phyloP scores from a whole-genome alignment of 352 stramenopile species.

The Phytophthora macrochlamydospora region DNA sequence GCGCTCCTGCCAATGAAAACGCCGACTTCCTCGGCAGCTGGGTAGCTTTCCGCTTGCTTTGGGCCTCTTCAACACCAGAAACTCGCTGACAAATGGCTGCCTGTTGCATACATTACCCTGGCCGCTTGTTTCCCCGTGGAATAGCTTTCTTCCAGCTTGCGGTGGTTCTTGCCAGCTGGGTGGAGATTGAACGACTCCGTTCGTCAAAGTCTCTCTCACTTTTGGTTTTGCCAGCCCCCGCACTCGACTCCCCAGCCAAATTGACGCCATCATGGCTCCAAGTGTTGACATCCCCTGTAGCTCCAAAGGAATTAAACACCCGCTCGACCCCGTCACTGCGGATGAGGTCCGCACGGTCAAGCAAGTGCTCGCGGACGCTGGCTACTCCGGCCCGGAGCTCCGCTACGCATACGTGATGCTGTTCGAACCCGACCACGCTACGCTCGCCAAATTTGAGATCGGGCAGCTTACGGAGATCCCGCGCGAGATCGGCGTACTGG shows the following conservation, averaged over 20 bases:
- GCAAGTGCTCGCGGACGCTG: slow-evolving; percentile 44
- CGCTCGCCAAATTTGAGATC: slow-evolving; percentile 42
- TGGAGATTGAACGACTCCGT: neutral
- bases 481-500: slow-evolving; percentile 44
- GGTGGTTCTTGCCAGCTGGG: slow-evolving; percentile 1
- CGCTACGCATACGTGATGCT: slow-evolving; percentile 63
- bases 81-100: neutral
- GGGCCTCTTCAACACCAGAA: slow-evolving; percentile 2
- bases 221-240: slow-evolving; percentile 29
- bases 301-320: slow-evolving; percentile 34
- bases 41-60: neutral
- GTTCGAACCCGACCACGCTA: slow-evolving; percentile 52
- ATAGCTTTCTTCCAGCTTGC: neutral
- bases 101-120: neutral
- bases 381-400: slow-evolving; percentile 36
- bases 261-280: slow-evolving; percentile 23
- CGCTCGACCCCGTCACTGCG: slow-evolving; percentile 51
- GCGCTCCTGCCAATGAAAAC: neutral
- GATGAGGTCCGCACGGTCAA: slow-evolving; percentile 50
- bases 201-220: slow-evolving; percentile 17
- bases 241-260: slow-evolving; percentile 8
- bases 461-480: slow-evolving; percentile 38
- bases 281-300: slow-evolving; percentile 22
- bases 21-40: neutral
- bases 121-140: neutral